Base-by-base conservation (phyloP, 306 rosid genomes). In the Ormosia emarginata region DNA sequence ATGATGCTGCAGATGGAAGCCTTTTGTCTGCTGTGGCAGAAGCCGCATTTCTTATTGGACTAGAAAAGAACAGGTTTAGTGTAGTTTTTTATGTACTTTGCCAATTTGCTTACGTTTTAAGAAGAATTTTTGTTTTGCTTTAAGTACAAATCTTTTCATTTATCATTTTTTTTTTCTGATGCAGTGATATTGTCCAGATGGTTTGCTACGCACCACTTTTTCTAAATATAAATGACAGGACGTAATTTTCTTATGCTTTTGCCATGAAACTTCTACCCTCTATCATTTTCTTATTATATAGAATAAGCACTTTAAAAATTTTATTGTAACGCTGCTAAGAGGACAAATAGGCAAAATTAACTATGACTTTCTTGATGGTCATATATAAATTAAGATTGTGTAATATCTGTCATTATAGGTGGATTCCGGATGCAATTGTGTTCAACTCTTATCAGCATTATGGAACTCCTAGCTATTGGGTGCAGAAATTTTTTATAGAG, bases 141-240 rank as follows among this genome's bases (percentile, higher is more conserved):
- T 49, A 13, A 49, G 6, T 49, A 12, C 1, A 49, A 13, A 1
- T 49, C 6, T 49, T 12, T 11, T 3, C 24, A 52, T 52, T 52
- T 5, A 52, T 24, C 24, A 24, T n/a, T 2, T 41, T 24, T 29
- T 33, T 58, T 75, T 36, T 46, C 39, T 43, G 47, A 71, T 86
- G 88, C 90, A 91, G 90, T 85, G 87, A 91, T 62, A 74, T 78
- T 18, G 88, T 90, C 61, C 72, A 78, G 41, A 90, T 90, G 94
- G 92, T 85, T 61, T 83, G 92, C 87, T 90, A 90, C 81, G 94
- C 94, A 7, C 90, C 94, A 11, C 92, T 90, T 79, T 88, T 90
- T 24, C 90, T 90, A 67, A 83, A 90, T 75, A 33, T 56, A 69
- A 88, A 90, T 81, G 85, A 90, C 86, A 80, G 83, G 68, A 74